These are phyloP conservation scores for Fusarium keratoplasticum DNA, from an alignment of 2,329 filamentous ascomycete species.

Conservation along the genomic window DNA sequence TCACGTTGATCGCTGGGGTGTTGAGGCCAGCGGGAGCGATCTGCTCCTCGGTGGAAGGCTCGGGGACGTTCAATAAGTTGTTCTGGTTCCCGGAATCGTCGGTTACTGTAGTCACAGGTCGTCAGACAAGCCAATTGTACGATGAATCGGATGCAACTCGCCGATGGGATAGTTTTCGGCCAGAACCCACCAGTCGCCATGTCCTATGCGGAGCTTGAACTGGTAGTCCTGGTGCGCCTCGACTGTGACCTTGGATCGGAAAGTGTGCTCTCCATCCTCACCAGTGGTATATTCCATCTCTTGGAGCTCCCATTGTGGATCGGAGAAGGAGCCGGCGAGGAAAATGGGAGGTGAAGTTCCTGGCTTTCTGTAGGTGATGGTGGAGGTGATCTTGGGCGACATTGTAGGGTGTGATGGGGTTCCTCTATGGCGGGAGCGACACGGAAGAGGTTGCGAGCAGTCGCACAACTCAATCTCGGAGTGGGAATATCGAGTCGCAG, in stretches of 20 bases:
- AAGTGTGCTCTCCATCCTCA: slow-evolving; percentile 66
- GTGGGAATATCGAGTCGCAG: not conserved
- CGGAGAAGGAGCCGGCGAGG: slow-evolving; percentile 75
- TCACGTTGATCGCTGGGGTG: slow-evolving; percentile 20
- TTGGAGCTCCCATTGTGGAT: slow-evolving; percentile 73
- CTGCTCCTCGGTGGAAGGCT: slow-evolving; percentile 29
- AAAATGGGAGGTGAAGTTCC: slow-evolving; percentile 75
- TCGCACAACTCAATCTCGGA: not conserved
- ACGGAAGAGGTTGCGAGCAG: not conserved
- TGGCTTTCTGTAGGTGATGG: slow-evolving; percentile 70
- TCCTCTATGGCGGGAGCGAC: slow-evolving; percentile 6
- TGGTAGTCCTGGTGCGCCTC: slow-evolving; percentile 71
- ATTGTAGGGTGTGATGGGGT: slow-evolving; percentile 15
- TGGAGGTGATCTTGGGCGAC: slow-evolving; percentile 55
- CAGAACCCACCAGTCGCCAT: slow-evolving; percentile 76
- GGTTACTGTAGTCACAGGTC: slow-evolving; percentile 42
- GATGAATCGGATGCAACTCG: slow-evolving; percentile 50
- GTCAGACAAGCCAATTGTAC: slow-evolving; percentile 7
- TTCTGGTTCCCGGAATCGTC: slow-evolving; percentile 62
- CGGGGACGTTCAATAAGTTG: slow-evolving; percentile 54
- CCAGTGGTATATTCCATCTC: slow-evolving; percentile 71
- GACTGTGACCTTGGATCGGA: slow-evolving; percentile 66
- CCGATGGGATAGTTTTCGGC: slow-evolving; percentile 71
- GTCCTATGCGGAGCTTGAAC: slow-evolving; percentile 79
- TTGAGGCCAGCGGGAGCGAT: slow-evolving; percentile 17